These are phyloP conservation scores for Candida namnaoensis DNA, from an alignment of 805 yeast genomes.

Conservation along the genomic window DNA sequence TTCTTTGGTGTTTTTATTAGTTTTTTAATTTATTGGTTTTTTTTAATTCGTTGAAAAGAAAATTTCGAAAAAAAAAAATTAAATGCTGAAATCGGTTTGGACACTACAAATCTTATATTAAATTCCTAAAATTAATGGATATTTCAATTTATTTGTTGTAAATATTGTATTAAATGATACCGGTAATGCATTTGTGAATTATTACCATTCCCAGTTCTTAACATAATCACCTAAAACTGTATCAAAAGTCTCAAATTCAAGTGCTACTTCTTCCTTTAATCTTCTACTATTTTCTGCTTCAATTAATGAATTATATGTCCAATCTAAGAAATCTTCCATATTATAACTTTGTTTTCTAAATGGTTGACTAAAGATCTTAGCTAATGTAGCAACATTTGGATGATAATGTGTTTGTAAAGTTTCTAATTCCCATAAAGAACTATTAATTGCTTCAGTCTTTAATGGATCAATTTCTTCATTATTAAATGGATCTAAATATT, in stretches of 20 bases:
- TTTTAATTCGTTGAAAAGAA: no score
- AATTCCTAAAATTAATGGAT: no score
- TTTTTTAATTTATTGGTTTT: no score
- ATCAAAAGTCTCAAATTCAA: constrained; percentile 53
- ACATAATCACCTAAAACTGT: constrained; percentile 16
- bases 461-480: constrained; percentile 63
- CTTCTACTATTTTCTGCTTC: constrained; percentile 56
- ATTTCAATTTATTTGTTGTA: no score
- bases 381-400: constrained; percentile 90
- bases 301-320: constrained; percentile 65
- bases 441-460: constrained; percentile 67
- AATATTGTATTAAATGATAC: no score
- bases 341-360: constrained; percentile 81
- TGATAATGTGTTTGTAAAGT: constrained; percentile 80
- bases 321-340: constrained; percentile 90
- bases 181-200: not conserved
- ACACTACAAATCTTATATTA: no score
- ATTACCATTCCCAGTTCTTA: constrained; percentile 16
- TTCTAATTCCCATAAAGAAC: constrained; percentile 90
- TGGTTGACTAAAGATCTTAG: constrained; percentile 82
- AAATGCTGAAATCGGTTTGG: no score
- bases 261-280: constrained; percentile 64
- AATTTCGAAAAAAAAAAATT: no score
- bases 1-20: no score
- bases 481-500: constrained; percentile 59